Conservation (phyloP, 2,329 filamentous ascomycete genomes). For the Colletotrichum destructivum region DNA sequence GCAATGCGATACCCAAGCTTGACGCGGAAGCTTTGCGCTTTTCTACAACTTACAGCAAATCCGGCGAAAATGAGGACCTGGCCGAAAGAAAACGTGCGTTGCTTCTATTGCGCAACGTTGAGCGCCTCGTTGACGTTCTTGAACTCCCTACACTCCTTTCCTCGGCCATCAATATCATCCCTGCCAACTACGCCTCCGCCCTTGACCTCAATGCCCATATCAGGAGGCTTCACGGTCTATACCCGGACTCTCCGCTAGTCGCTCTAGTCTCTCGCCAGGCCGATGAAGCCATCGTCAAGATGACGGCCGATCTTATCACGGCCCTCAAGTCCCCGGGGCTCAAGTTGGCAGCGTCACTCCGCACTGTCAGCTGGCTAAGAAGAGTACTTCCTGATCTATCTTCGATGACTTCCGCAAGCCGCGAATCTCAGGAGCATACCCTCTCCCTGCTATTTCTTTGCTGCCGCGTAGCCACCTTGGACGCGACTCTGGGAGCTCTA, state of each 20-base stretch:
- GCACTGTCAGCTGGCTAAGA: constrained; percentile 92
- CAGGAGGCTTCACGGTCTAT: constrained; percentile 85
- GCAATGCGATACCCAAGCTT: constrained; percentile 81
- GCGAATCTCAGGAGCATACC: constrained; percentile 69
- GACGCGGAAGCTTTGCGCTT: constrained; percentile 86
- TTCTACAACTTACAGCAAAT: constrained; percentile 85
- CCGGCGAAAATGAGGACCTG: constrained; percentile 77
- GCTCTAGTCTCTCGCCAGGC: constrained; percentile 82
- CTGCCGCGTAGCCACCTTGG: constrained; percentile 85
- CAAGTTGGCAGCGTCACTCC: constrained; percentile 90
- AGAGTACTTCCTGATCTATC: constrained; percentile 85
- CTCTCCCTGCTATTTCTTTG: constrained; percentile 89
- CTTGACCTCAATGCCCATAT: constrained; percentile 96
- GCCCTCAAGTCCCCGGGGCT: constrained; percentile 83
- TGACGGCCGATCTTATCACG: constrained; percentile 87
- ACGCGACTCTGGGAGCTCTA: constrained; percentile 84
- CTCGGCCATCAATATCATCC: constrained; percentile 77
- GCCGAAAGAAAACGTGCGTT: constrained; percentile 84
- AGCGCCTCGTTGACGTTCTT: constrained; percentile 90
- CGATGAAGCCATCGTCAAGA: constrained; percentile 88
- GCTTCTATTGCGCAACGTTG: constrained; percentile 87
- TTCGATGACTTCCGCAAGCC: constrained; percentile 40
- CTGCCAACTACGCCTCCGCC: constrained; percentile 87
- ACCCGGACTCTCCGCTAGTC: constrained; percentile 84
- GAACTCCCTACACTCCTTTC: constrained; percentile 90